Evolutionary conservation across 169 alveolate genomes (phyloP), one percentile per base, ranked within the genome.

Genomic region (Cryptosporidium viatorum): DNA sequence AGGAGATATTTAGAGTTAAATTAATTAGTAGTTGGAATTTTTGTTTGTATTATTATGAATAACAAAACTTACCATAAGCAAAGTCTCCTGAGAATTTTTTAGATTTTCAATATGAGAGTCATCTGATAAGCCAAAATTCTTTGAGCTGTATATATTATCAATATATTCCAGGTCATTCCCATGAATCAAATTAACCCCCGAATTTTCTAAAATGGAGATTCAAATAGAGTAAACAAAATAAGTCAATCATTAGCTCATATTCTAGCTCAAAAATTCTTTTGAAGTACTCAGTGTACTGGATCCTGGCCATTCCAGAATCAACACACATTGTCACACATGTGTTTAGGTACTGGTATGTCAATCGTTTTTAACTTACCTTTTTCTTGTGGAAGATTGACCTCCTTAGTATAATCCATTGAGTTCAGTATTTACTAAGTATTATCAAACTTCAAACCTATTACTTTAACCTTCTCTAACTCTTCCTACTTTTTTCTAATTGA

Each of bases 31-130:
- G 48, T 41, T 41, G 12, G 48, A 0, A 9, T 45, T 5, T 41
- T 23, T 45, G 33, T 8, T 0, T 2, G 6, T 45, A 18, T 39
- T 18, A 50, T 26, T 21, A 10, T 33, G 23, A 6, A 52, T 23
- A n/a, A 8, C 1, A 10, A 14, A 35, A 80, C 89, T 80, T 80
- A 80, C 89, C 65, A 41, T 18, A 26, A 80, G 59, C 37, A 80
- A 29, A n/a, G 29, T 50, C 26, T 80, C 75, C 6, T 80, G 69
- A 12, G 89, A n/a, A 12, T 55, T n/a, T 26, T 26, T 73, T 3
- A 55, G 50, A 18, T 52, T 21, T 12, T 23, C 23, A 16, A 73
- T 26, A 7, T 58, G 59, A 3, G 45, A 33, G 5, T 55, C 59
- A 3, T 55, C 70, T 29, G 86, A 12, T 21, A 48, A 14, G 3